Evolutionary conservation across 163 green algal species (phyloP), one percentile per base, ranked within the genome.

Genomic region (Volvox carteri): DNA sequence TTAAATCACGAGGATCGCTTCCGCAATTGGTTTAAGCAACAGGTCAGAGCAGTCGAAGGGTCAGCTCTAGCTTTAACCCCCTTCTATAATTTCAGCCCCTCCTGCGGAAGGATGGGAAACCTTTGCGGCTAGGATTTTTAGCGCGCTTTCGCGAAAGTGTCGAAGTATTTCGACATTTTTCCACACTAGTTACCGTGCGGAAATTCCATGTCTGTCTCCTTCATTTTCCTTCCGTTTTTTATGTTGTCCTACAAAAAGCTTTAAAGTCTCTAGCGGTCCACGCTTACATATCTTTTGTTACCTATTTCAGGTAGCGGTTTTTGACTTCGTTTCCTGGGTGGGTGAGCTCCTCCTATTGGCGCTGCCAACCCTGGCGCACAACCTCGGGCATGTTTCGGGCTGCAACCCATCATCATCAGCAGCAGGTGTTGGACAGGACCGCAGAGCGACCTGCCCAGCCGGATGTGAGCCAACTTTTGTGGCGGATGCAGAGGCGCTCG

Each of bases 321-420:
- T 79, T 39, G 72, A 79, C 23, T 21, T 60, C 16, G 48, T 84
- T 2, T 44, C 48, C 33, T 84, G 75, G 75, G 23, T 25, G 1
- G 18, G 8, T 8, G 78, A 85, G 56, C 21, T 85, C 11, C 2
- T 74, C 0, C 54, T 75, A 30, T 56, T 85, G 37, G 54, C 3
- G 35, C 37, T 85, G 39, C 37, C 78, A 23, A 85, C 78, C 18
- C 35, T 85, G 56, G 78, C 56, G 0, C 78, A 85, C 39, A 25
- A 74, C 37, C 46, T 85, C 54, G 78, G 54, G 12, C 19, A 41
- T 0, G 37, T 37, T 0, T 54, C 78, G 21, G 78, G 78, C 56
- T 85, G 78, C 41, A 2, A 52, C 35, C 5, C 62, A 8, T 12
- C 62, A 5, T n/a, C n/a, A 5, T 74, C 62, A 4, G 62, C 18